Conservation (phyloP, 441 rosid genomes). For the Euphorbia neoarborescens region DNA sequence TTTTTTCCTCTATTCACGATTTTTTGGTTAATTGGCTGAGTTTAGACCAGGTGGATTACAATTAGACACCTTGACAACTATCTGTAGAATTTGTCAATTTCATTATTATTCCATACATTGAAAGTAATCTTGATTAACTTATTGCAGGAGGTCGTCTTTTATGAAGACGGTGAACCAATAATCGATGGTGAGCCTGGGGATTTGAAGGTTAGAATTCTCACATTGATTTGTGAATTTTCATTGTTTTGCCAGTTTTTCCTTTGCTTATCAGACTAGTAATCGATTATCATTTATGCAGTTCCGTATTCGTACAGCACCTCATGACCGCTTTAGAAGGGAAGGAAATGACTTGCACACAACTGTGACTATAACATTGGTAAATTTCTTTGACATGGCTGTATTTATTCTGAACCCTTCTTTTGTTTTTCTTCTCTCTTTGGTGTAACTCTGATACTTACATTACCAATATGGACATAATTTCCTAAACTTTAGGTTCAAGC, state of each 20-base stretch:
- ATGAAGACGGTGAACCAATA: constrained; percentile 86
- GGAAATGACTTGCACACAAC: constrained; percentile 78
- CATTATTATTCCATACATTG: background rate
- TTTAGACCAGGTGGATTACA: background rate
- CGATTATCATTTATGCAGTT: constrained; percentile 41
- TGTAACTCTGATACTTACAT: background rate
- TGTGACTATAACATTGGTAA: constrained; percentile 81
- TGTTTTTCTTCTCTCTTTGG: background rate
- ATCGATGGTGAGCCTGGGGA: constrained; percentile 95
- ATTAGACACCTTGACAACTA: background rate
- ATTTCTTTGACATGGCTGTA: background rate
- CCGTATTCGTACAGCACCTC: constrained; percentile 78
- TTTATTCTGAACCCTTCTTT: background rate
- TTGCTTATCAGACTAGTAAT: background rate
- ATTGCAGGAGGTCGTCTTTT: constrained; percentile 77
- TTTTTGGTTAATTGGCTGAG: background rate
- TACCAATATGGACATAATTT: background rate
- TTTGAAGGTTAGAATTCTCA: constrained; percentile 53
- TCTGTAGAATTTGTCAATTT: background rate
- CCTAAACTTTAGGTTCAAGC: constrained; percentile 61
- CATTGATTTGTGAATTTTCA: background rate
- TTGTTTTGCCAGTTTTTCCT: background rate
- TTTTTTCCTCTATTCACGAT: background rate
- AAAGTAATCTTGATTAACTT: constrained; percentile 7
- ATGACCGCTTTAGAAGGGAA: constrained; percentile 68